Evolutionary conservation across 2,329 filamentous ascomycete species (phyloP).

Genomic region (Aspergillus sojae): DNA sequence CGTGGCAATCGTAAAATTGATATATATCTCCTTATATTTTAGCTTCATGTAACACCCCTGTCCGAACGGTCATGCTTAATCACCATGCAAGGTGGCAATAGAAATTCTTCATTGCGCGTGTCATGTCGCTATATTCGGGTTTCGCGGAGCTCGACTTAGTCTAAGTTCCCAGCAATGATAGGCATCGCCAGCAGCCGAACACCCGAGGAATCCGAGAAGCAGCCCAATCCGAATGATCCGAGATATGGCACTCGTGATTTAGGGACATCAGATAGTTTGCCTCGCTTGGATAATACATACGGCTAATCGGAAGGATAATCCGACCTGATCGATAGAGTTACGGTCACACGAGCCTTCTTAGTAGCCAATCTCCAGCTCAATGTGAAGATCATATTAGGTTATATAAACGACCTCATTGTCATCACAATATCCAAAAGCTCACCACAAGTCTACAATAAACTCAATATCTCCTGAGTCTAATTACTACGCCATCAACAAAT

Average conservation of each 20-base stretch:
- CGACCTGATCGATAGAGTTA: background rate
- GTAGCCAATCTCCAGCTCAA: background rate
- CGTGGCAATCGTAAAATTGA: too few species aligned
- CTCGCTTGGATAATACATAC: background rate
- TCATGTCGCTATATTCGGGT: background rate
- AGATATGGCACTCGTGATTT: background rate
- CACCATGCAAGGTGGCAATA: background rate
- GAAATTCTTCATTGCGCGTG: background rate
- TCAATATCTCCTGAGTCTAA: background rate
- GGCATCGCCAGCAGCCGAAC: background rate
- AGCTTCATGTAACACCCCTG: too few species aligned
- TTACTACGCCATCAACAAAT: background rate
- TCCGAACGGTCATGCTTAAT: too few species aligned
- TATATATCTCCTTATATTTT: too few species aligned
- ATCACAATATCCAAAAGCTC: rapidly evolving
- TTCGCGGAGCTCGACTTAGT: background rate
- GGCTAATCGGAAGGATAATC: background rate
- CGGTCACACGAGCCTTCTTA: background rate
- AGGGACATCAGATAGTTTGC: background rate
- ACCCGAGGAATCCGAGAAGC: background rate
- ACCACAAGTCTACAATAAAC: background rate
- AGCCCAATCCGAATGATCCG: background rate
- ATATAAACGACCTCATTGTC: background rate
- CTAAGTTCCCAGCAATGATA: background rate
- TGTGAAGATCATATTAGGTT: background rate